Evolutionary conservation across 306 rosid species (phyloP).

Genomic region (Chamaecrista fasciculata): DNA sequence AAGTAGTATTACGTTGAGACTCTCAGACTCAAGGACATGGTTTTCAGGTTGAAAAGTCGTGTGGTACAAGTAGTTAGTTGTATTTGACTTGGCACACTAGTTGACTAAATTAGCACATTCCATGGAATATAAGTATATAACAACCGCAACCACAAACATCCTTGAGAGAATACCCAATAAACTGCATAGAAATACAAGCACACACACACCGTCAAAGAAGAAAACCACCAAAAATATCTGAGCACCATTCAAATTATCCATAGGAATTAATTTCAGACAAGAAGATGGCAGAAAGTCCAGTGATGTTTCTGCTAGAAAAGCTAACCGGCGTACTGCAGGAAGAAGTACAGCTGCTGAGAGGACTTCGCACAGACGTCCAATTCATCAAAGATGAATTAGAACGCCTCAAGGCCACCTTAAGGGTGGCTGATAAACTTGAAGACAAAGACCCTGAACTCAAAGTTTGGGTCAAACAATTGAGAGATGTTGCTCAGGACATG

Average conservation of each 20-base stretch:
- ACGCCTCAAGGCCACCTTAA: conserved; percentile 37
- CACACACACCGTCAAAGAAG: neutral
- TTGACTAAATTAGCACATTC: neutral
- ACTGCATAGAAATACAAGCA: conserved; percentile 29
- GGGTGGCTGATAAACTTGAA: conserved; percentile 39
- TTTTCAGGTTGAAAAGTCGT: neutral
- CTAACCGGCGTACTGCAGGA: conserved; percentile 32
- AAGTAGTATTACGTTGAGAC: neutral
- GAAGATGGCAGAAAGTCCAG: conserved; percentile 57
- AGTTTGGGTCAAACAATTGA: conserved; percentile 45
- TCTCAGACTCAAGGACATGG: neutral
- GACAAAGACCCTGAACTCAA: conserved; percentile 42
- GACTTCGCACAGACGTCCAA: conserved; percentile 44
- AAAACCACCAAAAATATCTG: neutral
- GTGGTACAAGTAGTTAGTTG: neutral
- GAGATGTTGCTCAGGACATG: conserved; percentile 46
- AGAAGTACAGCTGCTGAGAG: conserved; percentile 38
- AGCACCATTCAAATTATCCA: neutral
- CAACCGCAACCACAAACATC: neutral
- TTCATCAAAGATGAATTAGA: conserved; percentile 44
- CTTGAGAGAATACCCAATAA: neutral
- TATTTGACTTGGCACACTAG: neutral
- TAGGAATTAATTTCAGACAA: neutral
- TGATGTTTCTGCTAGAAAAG: conserved; percentile 43
- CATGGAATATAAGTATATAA: neutral